Base-by-base conservation (phyloP, 2,329 filamentous ascomycete genomes). In the Alternaria arborescens region DNA sequence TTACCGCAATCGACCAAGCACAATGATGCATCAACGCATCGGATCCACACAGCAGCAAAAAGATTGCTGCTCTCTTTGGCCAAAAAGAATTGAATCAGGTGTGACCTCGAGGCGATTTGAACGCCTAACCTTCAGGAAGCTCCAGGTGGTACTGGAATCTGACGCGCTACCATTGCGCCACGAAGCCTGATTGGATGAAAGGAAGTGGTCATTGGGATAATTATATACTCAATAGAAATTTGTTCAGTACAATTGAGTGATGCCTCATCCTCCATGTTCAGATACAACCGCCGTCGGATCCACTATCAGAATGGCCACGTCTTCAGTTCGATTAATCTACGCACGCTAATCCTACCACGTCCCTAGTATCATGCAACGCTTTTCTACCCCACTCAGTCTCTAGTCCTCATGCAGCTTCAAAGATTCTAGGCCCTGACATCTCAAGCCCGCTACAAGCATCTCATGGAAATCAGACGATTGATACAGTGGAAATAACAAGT, bases 81-180 rank as follows among this genome's bases (percentile, higher is more conserved):
- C 43, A 58, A 52, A 34, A 46, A 44, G 34, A 65, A 66, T 60
- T 58, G 48, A 53, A 38, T 60, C 59, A 46, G 42, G 34, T 46
- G 42, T 72, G 69, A 72, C 70, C 68, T 65, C 61, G 64, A 66
- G 53, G 64, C 52, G 70, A 71, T 70, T 72, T 64, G 70, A 71
- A 72, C 70, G 54, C 66, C 60, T 67, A 71, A 65, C 69, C 69
- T 71, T 71, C 69, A 71, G 69, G 68, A 63, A 47, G 57, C 58
- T 68, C 64, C 64, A 69, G 58, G 32, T 42, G 14, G n/a, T 55
- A 66, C 69, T 70, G 69, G 69, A 71, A 71, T 71, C 69, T 71
- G 68, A 71, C 69, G 69, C 69, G 69, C 69, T 71, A 71, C 69
- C 68, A 71, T 71, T 71, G 69, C 68, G 66, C 68, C 68, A 71